Base-by-base conservation (phyloP, 805 yeast genomes). In the Saccharomycopsis javanensis region DNA sequence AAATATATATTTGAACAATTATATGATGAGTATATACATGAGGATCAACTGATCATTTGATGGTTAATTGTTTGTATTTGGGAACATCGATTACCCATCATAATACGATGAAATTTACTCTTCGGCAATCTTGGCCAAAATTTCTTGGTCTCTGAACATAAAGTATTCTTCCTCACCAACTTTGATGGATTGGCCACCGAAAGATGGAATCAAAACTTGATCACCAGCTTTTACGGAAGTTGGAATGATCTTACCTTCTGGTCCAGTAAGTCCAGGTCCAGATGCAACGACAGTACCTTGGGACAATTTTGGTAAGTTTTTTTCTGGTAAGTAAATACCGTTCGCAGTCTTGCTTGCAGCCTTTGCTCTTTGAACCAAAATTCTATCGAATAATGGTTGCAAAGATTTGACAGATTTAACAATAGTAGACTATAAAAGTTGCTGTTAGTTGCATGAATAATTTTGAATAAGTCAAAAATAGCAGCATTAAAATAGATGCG, bases 351-450 rank as follows among this genome's bases (percentile, higher is more conserved):
- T 80, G 64, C 92, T 79, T 68, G 88, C 85, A 60, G 96, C 96
- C 79, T 89, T 90, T 69, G 86, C 75, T 74, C 97, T 87, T 78
- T 91, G 97, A 62, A 94, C 97, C 62, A 94, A 82, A 61, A 94
- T 92, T 76, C 99, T 86, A 83, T 94, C 98, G 65, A 94, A 79
- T 65, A 95, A 82, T 63, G 99, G 99, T 64, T 85, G 84, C 69
- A 94, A 85, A 59, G 89, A 80, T 75, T 89, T 86, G 67, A 88
- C 94, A 64, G 88, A 83, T 73, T 88, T 89, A 70, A 86, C 75
- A 63, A 86, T 69, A 53, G 90, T 79, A 60, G 81, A 73, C 82
- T 75, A 55, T n/a, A 46, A 11, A 15, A 27, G 7, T 27, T 13
- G 10, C 3, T 48, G 51, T 48, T 48, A 48, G 51, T 48, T 11